A percentile compares a stretch with the other conserved stretches of the same genome.
Evolutionary conservation across 805 yeast species (phyloP).

Genomic region (Monosporozyma siamensis): DNA sequence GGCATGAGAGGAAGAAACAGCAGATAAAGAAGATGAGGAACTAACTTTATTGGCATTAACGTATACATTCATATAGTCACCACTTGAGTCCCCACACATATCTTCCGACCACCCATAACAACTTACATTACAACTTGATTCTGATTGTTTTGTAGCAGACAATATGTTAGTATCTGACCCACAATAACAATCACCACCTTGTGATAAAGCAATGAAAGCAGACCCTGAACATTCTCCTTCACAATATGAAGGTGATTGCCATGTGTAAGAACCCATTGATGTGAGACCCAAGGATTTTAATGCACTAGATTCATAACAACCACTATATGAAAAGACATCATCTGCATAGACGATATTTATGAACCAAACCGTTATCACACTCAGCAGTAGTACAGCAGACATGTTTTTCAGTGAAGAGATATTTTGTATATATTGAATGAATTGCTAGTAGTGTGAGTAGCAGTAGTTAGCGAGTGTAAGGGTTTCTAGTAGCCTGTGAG

Average conservation of each 20-base stretch:
- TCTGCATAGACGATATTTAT: slow-evolving; percentile 27
- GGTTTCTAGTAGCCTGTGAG: too few relatives aligned
- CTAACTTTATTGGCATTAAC: slow-evolving; percentile 23
- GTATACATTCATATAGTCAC: slow-evolving; percentile 37
- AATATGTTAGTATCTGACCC: slow-evolving; percentile 38
- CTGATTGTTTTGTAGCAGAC: slow-evolving; percentile 33
- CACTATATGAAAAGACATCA: slow-evolving; percentile 25
- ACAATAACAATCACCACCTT: slow-evolving; percentile 58
- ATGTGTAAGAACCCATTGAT: slow-evolving; percentile 40
- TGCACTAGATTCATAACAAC: slow-evolving; percentile 31
- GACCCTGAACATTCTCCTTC: slow-evolving; percentile 41
- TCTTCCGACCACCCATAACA: slow-evolving; percentile 61
- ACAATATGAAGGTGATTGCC: slow-evolving; percentile 55
- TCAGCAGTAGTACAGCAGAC: too few relatives aligned
- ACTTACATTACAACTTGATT: slow-evolving; percentile 32
- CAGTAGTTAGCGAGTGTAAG: too few relatives aligned
- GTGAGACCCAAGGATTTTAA: slow-evolving; percentile 20
- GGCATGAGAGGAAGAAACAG: neutral
- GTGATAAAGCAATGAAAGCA: slow-evolving; percentile 41
- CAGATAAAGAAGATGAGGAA: too few relatives aligned
- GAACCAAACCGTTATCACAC: too few relatives aligned
- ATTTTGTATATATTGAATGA: too few relatives aligned
- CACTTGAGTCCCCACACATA: slow-evolving; percentile 52
- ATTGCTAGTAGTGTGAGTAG: too few relatives aligned
- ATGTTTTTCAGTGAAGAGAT: too few relatives aligned